phyloP scores from a whole-genome alignment of 257 asterid genomes.

The Penstemon newberryi region DNA sequence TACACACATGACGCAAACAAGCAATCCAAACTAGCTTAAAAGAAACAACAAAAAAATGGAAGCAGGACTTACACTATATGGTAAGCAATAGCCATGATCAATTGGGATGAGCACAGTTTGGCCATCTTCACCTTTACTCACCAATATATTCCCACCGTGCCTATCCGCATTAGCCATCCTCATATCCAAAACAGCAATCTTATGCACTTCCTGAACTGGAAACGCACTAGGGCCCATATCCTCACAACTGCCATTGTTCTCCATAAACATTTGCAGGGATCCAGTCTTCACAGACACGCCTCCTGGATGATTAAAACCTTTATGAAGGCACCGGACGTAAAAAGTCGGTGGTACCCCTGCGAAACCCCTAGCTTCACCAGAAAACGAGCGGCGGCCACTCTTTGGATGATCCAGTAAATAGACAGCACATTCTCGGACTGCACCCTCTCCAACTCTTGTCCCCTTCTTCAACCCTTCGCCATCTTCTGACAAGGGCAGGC shows the following conservation, averaged over 20 bases:
- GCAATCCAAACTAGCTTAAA: too few relatives aligned
- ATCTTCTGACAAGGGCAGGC: slow-evolving; percentile 49
- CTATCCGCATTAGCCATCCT: slow-evolving; percentile 59
- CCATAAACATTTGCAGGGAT: slow-evolving; percentile 51
- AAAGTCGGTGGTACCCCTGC: slow-evolving; percentile 60
- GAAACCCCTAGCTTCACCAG: slow-evolving; percentile 45
- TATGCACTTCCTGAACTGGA: slow-evolving; percentile 57
- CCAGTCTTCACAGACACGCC: slow-evolving; percentile 43
- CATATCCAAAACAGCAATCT: slow-evolving; percentile 53
- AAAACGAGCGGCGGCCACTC: slow-evolving; percentile 45
- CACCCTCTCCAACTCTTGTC: slow-evolving; percentile 62
- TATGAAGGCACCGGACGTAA: slow-evolving; percentile 45
- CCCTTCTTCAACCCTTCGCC: slow-evolving; percentile 64
- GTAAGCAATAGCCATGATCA: slow-evolving; percentile 69
- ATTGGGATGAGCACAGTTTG: slow-evolving; percentile 46
- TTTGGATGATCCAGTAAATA: slow-evolving; percentile 59
- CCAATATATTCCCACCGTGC: slow-evolving; percentile 57
- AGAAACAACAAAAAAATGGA: too few relatives aligned
- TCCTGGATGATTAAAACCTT: slow-evolving; percentile 47
- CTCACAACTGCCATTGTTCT: slow-evolving; percentile 57
- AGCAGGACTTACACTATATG: slow-evolving; percentile 45
- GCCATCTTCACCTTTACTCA: slow-evolving; percentile 45
- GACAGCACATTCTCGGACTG: slow-evolving; percentile 56
- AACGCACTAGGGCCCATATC: slow-evolving; percentile 56
- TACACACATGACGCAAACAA: too few relatives aligned